These are phyloP conservation scores for Populus pruinosa DNA, from an alignment of 345 rosid species.

Conservation along the genomic window DNA sequence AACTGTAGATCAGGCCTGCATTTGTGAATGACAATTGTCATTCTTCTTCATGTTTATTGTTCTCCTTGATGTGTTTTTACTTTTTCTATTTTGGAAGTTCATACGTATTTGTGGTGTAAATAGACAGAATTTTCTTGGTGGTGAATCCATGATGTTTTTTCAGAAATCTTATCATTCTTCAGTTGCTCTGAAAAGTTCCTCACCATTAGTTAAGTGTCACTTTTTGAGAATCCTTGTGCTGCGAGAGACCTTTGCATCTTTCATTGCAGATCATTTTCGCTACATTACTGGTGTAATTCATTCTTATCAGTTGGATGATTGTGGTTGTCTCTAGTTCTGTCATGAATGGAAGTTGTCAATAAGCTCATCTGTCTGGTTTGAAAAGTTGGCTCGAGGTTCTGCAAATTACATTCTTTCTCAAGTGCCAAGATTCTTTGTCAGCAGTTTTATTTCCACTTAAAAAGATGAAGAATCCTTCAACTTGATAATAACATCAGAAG, in stretches of 20 bases:
- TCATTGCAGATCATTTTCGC: not conserved
- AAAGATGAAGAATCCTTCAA: not conserved
- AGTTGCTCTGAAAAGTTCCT: not conserved
- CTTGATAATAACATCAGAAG: not conserved
- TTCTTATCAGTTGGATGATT: not conserved
- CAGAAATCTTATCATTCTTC: not conserved
- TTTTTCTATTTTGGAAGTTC: not conserved
- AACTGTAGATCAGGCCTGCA: not conserved
- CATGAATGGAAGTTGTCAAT: not conserved
- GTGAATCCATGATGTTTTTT: not conserved
- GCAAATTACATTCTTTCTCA: not conserved
- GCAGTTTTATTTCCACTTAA: not conserved
- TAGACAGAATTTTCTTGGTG: not conserved
- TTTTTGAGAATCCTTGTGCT: not conserved
- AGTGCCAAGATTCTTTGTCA: not conserved
- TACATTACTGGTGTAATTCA: not conserved
- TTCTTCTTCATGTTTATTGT: not conserved
- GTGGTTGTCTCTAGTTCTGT: not conserved
- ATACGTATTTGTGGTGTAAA: constrained; percentile 8
- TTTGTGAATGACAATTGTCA: not conserved
- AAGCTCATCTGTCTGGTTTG: not conserved
- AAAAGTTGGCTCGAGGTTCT: not conserved
- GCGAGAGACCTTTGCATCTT: not conserved
- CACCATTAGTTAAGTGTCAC: not conserved
- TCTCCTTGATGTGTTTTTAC: not conserved